These are phyloP conservation scores for Henckelia pumila DNA, from an alignment of 257 asterid species.

Conservation along the genomic window DNA sequence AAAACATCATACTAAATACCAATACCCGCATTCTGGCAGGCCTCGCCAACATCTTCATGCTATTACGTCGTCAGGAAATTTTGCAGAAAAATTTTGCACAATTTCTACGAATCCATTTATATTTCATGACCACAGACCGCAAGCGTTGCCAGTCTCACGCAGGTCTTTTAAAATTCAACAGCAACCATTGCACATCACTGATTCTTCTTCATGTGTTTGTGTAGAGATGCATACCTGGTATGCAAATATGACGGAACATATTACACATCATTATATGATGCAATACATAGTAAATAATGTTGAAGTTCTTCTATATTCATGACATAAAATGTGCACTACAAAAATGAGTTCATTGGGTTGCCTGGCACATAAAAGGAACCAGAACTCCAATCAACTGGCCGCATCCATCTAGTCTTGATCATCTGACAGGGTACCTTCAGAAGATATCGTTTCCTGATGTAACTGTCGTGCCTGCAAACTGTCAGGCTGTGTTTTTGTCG, in stretches of 20 bases:
- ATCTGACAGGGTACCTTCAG: constrained; percentile 66
- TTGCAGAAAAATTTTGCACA: too few species aligned
- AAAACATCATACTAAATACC: too few species aligned
- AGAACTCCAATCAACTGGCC: constrained; percentile 25
- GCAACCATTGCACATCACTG: too few species aligned
- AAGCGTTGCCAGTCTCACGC: too few species aligned
- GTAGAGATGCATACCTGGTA: not conserved
- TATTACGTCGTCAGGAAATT: too few species aligned
- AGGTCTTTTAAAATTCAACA: too few species aligned
- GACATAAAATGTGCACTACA: constrained; percentile 43
- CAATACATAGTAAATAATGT: constrained; percentile 29
- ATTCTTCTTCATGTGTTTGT: too few species aligned
- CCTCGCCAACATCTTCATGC: too few species aligned
- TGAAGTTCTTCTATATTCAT: constrained; percentile 28
- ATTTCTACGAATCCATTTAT: too few species aligned
- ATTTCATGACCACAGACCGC: too few species aligned
- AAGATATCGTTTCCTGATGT: constrained; percentile 44
- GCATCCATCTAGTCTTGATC: constrained; percentile 37
- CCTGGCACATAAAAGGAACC: not conserved
- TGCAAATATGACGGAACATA: not conserved
- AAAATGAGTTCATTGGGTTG: constrained; percentile 30
- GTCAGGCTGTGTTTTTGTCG: constrained; percentile 47
- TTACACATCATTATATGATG: constrained; percentile 10
- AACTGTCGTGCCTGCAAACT: constrained; percentile 23
- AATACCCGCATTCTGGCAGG: too few species aligned